phyloP scores from a whole-genome alignment of 2,329 filamentous ascomycete genomes.

The Talaromyces sp. region DNA sequence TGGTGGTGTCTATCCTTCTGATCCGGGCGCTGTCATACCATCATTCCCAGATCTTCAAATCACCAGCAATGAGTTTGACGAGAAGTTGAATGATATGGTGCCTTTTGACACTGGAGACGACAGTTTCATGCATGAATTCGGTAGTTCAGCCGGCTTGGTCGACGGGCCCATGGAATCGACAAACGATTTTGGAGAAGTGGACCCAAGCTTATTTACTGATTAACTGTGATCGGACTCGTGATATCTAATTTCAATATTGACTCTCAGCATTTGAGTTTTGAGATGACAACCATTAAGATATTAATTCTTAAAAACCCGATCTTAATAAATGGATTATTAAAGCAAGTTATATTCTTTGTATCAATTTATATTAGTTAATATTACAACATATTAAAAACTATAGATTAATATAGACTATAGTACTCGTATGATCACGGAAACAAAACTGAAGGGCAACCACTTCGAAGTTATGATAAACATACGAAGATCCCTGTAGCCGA shows the following conservation, averaged over 20 bases:
- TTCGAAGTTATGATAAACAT: too few species aligned
- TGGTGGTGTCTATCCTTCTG: not conserved
- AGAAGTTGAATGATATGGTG: slow-evolving; percentile 10
- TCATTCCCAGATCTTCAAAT: not conserved
- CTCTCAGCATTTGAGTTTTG: not conserved
- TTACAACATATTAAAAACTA: too few species aligned
- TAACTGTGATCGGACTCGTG: not conserved
- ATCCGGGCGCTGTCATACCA: not conserved
- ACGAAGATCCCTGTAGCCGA: too few species aligned
- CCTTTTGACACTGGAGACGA: slow-evolving; percentile 5
- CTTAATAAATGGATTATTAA: too few species aligned
- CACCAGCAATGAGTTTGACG: slow-evolving; percentile 11
- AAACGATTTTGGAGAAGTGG: slow-evolving; percentile 28
- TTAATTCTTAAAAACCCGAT: too few species aligned
- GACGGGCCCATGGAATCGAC: slow-evolving; percentile 23
- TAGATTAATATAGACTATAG: too few species aligned
- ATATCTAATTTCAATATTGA: not conserved
- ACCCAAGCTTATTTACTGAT: slow-evolving; percentile 20
- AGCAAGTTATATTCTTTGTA: too few species aligned
- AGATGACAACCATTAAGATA: not conserved
- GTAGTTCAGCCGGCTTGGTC: not conserved
- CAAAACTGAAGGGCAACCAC: too few species aligned
- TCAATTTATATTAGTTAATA: too few species aligned
- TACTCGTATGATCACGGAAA: too few species aligned
- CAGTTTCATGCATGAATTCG: not conserved